phyloP scores from a whole-genome alignment of 2,329 filamentous ascomycete species.

The Penicillium sp. region DNA sequence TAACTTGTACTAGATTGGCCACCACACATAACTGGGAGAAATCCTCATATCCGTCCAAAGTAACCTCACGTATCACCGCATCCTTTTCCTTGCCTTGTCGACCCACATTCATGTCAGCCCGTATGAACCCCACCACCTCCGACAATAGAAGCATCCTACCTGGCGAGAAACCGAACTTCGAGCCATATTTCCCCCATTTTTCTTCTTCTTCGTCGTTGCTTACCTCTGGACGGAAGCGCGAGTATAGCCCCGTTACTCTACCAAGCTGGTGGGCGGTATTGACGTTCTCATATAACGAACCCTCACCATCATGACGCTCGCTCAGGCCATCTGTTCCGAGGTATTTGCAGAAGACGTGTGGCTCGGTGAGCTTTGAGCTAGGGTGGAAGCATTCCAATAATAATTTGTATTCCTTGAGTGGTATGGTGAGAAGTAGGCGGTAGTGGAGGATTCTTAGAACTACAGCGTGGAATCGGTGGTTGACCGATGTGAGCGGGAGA shows the following conservation, averaged over 20 bases:
- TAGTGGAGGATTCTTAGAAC: conserved; percentile 63
- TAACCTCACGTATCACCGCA: conserved; percentile 58
- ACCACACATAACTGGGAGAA: conserved; percentile 72
- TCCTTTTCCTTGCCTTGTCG: conserved; percentile 1
- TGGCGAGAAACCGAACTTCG: conserved; percentile 7
- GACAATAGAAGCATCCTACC: conserved; percentile 13
- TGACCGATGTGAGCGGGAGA: conserved; percentile 58
- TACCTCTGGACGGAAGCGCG: conserved; percentile 65
- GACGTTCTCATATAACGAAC: conserved; percentile 37
- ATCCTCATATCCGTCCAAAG: conserved; percentile 66
- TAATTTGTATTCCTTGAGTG: conserved; percentile 61
- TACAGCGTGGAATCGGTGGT: conserved; percentile 61
- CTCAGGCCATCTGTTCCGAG: conserved; percentile 62
- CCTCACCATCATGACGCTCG: conserved; percentile 40
- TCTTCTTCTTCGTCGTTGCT: conserved; percentile 45
- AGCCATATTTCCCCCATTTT: neutral
- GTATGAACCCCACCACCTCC: conserved; percentile 1
- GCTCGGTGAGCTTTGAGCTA: conserved; percentile 64
- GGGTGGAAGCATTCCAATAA: conserved; percentile 79
- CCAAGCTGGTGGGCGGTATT: conserved; percentile 37
- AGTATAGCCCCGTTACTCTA: conserved; percentile 60
- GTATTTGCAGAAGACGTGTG: conserved; percentile 67
- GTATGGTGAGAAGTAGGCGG: conserved; percentile 59
- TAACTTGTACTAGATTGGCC: conserved; percentile 66
- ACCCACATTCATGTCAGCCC: conserved; percentile 12